Evolutionary conservation across 106 monocot genomes (phyloP), one percentile per base, ranked within the genome.

Genomic region (Hemerocallis citrina): DNA sequence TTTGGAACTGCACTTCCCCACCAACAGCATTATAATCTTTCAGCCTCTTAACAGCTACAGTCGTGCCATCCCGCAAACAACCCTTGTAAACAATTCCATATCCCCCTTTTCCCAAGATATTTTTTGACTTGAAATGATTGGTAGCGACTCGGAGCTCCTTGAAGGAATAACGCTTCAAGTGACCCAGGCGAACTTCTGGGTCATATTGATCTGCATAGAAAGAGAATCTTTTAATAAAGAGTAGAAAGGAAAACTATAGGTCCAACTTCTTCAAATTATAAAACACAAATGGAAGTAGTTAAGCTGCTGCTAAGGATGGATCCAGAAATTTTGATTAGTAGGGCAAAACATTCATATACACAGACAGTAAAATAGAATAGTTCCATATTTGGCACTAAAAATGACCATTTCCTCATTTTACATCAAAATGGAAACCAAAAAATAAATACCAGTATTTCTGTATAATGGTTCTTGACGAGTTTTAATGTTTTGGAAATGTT

Each of bases 41-140:
- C 13, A 95, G 52, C 32, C 95, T 75, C 70, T 95, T 95, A n/a
- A 95, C 95, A 35, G 95, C 90, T 0, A 90, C 86, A 34, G 76
- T 28, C 0, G 90, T 62, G 12, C 95, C 86, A 76, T 95, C 95
- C 35, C 80, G 84, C 30, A 95, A 69, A 45, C 56, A 73, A 14
- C 90, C 95, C 68, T 75, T 90, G 63, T 95, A 95, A 16, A 95
- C 95, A 59, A 95, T 75, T 10, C 95, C 90, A 81, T 86, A 95
- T 23, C 95, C 90, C 4, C 95, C 95, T 69, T 87, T 79, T 33
- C 95, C 95, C 34, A 95, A 66, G 25, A 95, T 89, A 46, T 95
- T 86, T 55, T 86, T 95, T 34, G 86, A 50, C 47, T 66, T 86
- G 78, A 90, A 95, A 52, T 90, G 65, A 60, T 95, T 84, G 22